phyloP scores from a whole-genome alignment of 768 basidiomycete species.

The Infundibulicybe gibba region DNA sequence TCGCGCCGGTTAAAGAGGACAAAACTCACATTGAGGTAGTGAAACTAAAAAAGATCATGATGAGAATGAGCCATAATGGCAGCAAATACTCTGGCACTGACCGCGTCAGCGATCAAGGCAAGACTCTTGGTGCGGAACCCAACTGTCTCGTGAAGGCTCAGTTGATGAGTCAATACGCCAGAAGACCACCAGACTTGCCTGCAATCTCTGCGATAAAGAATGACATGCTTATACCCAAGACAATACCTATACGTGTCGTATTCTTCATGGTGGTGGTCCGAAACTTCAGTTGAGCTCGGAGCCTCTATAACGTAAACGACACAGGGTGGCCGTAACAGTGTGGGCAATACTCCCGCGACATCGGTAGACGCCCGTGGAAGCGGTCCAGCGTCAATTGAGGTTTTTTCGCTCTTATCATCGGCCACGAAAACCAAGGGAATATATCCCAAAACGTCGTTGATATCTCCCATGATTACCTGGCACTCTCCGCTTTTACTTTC shows the following conservation, averaged over 20 bases:
- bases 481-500: no score
- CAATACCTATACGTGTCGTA: slow-evolving; percentile 41
- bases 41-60: slow-evolving; percentile 33
- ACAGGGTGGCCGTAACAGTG: no score
- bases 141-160: slow-evolving; percentile 21
- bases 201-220: slow-evolving; percentile 51
- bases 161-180: not conserved
- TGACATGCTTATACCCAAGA: slow-evolving; percentile 39
- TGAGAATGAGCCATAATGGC: not conserved
- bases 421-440: no score
- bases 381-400: no score
- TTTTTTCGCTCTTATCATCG: no score
- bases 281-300: not conserved
- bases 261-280: slow-evolving; percentile 33
- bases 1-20: not conserved
- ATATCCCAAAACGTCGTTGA: no score
- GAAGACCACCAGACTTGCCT: slow-evolving; percentile 16
- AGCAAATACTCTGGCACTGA: slow-evolving; percentile 19
- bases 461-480: no score
- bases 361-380: not conserved
- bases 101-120: slow-evolving; percentile 55
- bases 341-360: no score
- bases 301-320: no score
- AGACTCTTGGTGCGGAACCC: slow-evolving; percentile 54
- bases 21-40: slow-evolving; percentile 46